Percentiles rank a stretch among this genome's conserved stretches.
phyloP scores from a whole-genome alignment of 352 stramenopile species.

The Pythium dissimile region DNA sequence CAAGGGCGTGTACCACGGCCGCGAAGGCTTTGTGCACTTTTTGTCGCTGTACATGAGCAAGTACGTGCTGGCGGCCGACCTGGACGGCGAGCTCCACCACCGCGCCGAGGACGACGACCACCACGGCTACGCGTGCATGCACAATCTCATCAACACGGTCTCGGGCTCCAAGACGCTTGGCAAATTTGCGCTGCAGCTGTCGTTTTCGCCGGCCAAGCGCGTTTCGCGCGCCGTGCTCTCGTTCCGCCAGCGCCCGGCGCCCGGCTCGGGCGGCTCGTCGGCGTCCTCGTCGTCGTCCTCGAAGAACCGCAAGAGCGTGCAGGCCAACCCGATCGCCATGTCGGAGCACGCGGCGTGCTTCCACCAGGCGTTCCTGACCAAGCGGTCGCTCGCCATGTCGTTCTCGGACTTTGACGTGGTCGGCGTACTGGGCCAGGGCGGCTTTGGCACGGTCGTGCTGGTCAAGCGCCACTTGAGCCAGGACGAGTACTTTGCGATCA shows the following conservation, averaged over 20 bases:
- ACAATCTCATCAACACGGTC: slow-evolving; percentile 70
- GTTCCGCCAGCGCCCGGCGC: slow-evolving; percentile 60
- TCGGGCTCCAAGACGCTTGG: slow-evolving; percentile 70
- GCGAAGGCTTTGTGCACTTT: slow-evolving; percentile 85
- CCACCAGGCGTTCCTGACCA: slow-evolving; percentile 79
- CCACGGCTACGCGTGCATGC: slow-evolving; percentile 56
- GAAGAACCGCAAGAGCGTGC: slow-evolving; percentile 35
- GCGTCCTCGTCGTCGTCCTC: slow-evolving; percentile 22
- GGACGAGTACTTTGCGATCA: slow-evolving; percentile 85
- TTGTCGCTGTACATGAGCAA: slow-evolving; percentile 75
- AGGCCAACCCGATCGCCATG: slow-evolving; percentile 71
- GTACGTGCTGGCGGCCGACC: slow-evolving; percentile 61
- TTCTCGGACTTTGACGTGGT: slow-evolving; percentile 87
- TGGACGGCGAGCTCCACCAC: slow-evolving; percentile 43
- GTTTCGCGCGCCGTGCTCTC: slow-evolving; percentile 83
- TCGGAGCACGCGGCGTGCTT: slow-evolving; percentile 76
- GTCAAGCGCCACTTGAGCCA: slow-evolving; percentile 72
- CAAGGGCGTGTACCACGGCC: slow-evolving; percentile 85
- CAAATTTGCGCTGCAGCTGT: slow-evolving; percentile 76
- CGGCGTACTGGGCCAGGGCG: slow-evolving; percentile 73
- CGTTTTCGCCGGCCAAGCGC: slow-evolving; percentile 75
- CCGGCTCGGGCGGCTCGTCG: slow-evolving; percentile 18
- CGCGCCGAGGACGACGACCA: slow-evolving; percentile 72
- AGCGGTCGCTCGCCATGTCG: slow-evolving; percentile 77
- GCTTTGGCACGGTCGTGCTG: slow-evolving; percentile 78